Base-by-base conservation (phyloP, 208 protist species). In the Leishmania guyanensis region DNA sequence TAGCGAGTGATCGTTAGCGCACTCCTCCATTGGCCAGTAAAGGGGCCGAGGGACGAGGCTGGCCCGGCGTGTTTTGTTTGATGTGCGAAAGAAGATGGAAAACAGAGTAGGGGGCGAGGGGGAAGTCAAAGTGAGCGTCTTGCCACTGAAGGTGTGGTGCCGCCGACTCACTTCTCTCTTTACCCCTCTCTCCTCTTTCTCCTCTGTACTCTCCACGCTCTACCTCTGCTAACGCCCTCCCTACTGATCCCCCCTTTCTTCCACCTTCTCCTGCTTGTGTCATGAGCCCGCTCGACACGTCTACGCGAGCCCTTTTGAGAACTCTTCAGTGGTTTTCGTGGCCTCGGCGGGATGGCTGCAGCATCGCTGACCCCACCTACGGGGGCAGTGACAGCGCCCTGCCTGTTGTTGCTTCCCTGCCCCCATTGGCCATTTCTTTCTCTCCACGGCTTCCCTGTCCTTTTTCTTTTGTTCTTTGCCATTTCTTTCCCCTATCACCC, bases 211-310 rank as follows among this genome's bases (percentile, higher is more conserved):
- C 69, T 36, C 56, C 17, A 62, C 29, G 17, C 46, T 71, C 20
- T 56, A n/a, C 36, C 73, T 29, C 62, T 39, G 22, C 26, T 20
- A 53, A 54, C 46, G 46, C n/a, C 26, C 69, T 50, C 20, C 2
- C 69, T 50, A 65, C 14, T 22, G 46, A 53, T 51, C 75, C 26
- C 20, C 58, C 17, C 82, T 70, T 64, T 71, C 12, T 79, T 65
- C 50, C 60, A 74, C 33, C 26, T 79, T 58, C 79, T 73, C 43
- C 29, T 78, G 33, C 46, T 54, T 51, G 65, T 26, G 69, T 10
- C 6, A 73, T 53, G 69, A 5, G 17, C 10, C 9, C 26, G 69
- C 22, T 73, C 10, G 46, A 50, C 69, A 73, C 46, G 5, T 43
- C 69, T 46, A 50, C 46, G 16, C n/a, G 69, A 73, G 26, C 16